Evolutionary conservation across 495 filamentous ascomycete genomes (phyloP), one percentile per base, ranked within the genome.

Genomic region (Extremus antarcticus): DNA sequence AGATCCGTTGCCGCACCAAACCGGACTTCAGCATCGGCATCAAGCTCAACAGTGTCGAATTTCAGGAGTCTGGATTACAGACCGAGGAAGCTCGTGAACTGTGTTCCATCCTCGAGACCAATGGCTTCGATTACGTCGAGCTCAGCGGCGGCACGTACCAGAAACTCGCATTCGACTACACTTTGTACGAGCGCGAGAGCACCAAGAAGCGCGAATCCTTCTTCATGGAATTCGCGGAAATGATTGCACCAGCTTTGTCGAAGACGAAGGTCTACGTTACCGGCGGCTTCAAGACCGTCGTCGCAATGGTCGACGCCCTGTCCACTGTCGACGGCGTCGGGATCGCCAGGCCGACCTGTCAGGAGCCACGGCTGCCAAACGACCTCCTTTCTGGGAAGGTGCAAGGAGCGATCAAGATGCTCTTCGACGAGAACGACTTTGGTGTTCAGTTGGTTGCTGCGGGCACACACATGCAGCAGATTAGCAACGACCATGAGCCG

Each of bases 21-120:
- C 56, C 56, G 2, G 29, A 40, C 15, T 85, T 85, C 70, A 74
- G 82, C 38, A 60, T 86, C 29, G 71, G 75, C 43, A 82, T 84
- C 65, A 86, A 86, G 68, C 67, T 86, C 62, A 86, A 86, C 68
- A 80, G 74, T 58, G 80, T 83, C 57, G 81, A 86, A 64, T 84
- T 84, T 66, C 79, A 87, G 63, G 71, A 76, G 16, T 66, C 72
- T 16, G 82, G 81, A 11, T 78, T 85, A 63, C 55, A 71, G 35
- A 64, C 76, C 7, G 74, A 79, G 20, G 83, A 85, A 46, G 76
- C 77, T 9, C 70, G 69, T 54, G 54, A 70, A n/a, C 69, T 85
- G 1, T 80, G 79, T 60, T 58, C 65, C 45, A 65, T 72, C 15
- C 73, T 85, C 4, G 83, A 86, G 60, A 52, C 66, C 38, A 69